Evolutionary conservation across 2,329 filamentous ascomycete genomes (phyloP).

Genomic region (Cladophialophora immunda): DNA sequence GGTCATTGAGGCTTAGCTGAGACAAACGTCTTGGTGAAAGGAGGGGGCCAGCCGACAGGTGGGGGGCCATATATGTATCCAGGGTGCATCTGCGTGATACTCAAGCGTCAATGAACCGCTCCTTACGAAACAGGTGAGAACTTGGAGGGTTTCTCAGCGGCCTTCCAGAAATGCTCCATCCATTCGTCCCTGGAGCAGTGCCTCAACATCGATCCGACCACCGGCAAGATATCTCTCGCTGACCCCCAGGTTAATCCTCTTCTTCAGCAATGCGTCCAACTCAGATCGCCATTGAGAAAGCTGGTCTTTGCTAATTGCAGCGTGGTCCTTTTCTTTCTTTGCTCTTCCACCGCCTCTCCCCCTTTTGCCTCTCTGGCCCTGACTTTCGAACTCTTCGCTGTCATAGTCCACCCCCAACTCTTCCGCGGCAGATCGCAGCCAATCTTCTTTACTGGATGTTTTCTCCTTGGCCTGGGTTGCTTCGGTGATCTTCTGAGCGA

Average conservation of each 20-base stretch:
- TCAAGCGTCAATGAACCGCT: no score
- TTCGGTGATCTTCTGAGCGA: slow-evolving; percentile 90
- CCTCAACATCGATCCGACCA: slow-evolving; percentile 82
- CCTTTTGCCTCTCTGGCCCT: slow-evolving; percentile 65
- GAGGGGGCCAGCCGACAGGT: no score
- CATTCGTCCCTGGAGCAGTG: slow-evolving; percentile 69
- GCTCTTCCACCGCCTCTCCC: slow-evolving; percentile 79
- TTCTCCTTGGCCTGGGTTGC: slow-evolving; percentile 86
- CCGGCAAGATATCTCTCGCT: slow-evolving; percentile 85
- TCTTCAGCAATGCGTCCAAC: slow-evolving; percentile 73
- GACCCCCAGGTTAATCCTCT: slow-evolving; percentile 84
- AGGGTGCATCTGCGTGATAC: no score
- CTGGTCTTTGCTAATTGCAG: slow-evolving; percentile 72
- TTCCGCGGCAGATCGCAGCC: slow-evolving; percentile 84
- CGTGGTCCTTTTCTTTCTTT: slow-evolving; percentile 74
- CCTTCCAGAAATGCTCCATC: slow-evolving; percentile 32
- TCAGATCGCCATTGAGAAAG: slow-evolving; percentile 74
- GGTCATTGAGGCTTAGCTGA: no score
- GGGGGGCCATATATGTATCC: no score
- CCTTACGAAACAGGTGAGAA: not conserved
- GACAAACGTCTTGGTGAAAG: no score
- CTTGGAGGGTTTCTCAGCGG: slow-evolving; percentile 13
- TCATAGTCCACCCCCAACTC: slow-evolving; percentile 95
- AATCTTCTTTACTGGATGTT: slow-evolving; percentile 81
- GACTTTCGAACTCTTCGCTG: slow-evolving; percentile 79